A percentile compares a stretch with the other conserved stretches of the same genome.
phyloP scores from a whole-genome alignment of 176 grass and related monocot genomes.

The Oryza nivara region DNA sequence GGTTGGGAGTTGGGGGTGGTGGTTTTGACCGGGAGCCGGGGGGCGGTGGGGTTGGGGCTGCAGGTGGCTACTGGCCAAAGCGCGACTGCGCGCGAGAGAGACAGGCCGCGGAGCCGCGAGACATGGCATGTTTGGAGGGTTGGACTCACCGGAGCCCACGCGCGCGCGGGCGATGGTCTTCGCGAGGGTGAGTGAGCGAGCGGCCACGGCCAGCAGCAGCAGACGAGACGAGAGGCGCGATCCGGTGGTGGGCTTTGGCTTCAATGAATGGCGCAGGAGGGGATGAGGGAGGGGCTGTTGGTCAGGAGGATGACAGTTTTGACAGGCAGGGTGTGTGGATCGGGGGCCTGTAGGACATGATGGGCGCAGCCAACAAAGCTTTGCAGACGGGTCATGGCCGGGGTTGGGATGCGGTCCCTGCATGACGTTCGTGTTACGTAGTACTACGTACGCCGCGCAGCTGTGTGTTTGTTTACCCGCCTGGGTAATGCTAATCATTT shows the following conservation, averaged over 20 bases:
- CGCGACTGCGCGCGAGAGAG: no score
- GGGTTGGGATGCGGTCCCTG: not conserved
- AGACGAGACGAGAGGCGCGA: no score
- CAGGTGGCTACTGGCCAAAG: not conserved
- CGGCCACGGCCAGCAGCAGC: no score
- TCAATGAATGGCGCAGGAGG: slow-evolving; percentile 14
- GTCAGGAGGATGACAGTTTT: slow-evolving; percentile 1
- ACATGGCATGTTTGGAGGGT: not conserved
- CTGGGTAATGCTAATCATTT: no score
- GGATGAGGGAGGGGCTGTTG: not conserved
- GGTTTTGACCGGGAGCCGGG: no score
- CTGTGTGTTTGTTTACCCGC: no score
- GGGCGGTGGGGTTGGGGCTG: not conserved
- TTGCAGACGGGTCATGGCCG: not conserved
- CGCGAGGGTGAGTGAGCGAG: no score
- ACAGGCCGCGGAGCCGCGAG: not conserved
- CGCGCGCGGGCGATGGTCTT: no score
- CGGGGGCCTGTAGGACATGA: not conserved
- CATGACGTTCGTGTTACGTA: slow-evolving; percentile 15
- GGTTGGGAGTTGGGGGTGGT: not conserved
- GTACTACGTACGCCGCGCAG: not conserved
- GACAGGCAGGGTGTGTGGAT: not conserved
- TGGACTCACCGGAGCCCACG: no score
- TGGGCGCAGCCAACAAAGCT: not conserved
- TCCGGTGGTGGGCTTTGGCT: not conserved